These are phyloP conservation scores for Cutaneotrichosporon dermatis DNA, from an alignment of 1,284 basidiomycete genomes.

Conservation along the genomic window DNA sequence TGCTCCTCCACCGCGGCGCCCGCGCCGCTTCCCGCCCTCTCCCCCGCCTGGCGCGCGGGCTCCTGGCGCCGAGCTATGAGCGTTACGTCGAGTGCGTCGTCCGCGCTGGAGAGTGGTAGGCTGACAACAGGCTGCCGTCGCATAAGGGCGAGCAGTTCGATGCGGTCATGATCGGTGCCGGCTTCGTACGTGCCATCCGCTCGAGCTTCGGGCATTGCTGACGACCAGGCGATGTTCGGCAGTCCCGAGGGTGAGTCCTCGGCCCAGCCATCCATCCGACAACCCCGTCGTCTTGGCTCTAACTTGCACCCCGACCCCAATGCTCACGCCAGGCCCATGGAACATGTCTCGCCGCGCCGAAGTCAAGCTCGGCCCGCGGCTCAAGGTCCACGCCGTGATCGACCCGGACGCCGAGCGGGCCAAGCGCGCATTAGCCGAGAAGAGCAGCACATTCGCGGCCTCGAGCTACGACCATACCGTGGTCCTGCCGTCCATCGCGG, in stretches of 20 bases:
- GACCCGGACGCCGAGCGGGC: conserved; percentile 82
- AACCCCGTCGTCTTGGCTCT: background rate
- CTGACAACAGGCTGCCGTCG: conserved; percentile 8
- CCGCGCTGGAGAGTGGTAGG: no score
- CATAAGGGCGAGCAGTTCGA: conserved; percentile 16
- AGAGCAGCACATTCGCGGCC: conserved; percentile 78
- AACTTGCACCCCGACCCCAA: background rate
- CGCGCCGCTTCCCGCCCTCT: background rate
- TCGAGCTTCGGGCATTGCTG: background rate
- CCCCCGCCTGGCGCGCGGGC: conserved; percentile 2
- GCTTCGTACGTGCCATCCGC: conserved; percentile 27
- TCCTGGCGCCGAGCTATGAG: conserved; percentile 8
- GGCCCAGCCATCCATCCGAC: no score
- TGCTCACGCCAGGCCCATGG: conserved; percentile 36
- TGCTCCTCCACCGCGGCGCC: conserved; percentile 1
- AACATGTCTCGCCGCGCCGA: conserved; percentile 37
- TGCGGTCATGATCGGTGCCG: conserved; percentile 36
- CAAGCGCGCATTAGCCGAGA: conserved; percentile 69
- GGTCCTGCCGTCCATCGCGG: conserved; percentile 75
- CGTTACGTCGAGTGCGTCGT: conserved; percentile 5
- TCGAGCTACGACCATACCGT: conserved; percentile 83
- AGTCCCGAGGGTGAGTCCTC: conserved; percentile 34
- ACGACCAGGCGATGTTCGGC: conserved; percentile 43
- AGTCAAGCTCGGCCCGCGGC: conserved; percentile 77
- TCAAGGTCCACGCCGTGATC: conserved; percentile 88